Evolutionary conservation across 2,329 filamentous ascomycete species (phyloP), one percentile per base, ranked within the genome.

Genomic region (Juglanconis oblonga): DNA sequence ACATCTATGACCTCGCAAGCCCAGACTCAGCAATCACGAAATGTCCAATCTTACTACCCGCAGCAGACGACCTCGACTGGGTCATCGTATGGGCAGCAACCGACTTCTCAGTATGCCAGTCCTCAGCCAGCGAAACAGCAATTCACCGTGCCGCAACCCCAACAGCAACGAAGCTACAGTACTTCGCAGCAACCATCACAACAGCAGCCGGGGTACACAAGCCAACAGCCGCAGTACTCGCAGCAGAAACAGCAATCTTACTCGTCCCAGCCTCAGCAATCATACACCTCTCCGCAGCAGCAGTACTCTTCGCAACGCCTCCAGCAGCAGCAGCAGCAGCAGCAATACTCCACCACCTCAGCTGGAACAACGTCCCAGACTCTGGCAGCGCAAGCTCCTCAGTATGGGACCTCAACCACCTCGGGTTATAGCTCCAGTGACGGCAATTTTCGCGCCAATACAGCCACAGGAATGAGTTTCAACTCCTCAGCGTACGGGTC

Each of bases 341-440:
- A 14, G 8, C 31, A 9, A 17, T 63, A 63, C 32, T 53, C 58
- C 13, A 64, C 67, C 6, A 65, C 59, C 17, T 65, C 66, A 5
- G 54, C 66, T 17, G 61, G 57, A 10, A 62, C 64, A 8, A 50
- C 63, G 14, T 65, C 70, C 11, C 70, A 68, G 47, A 52, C 65
- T 29, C n/a, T 64, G 17, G 53, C 68, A 6, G 64, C 67, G 14
- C 69, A 68, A 14, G 66, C 70, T 17, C 64, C 68, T 4, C 68
- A 70, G 32, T 71, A 69, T 44, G 58, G 64, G 24, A 9, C 68
- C 17, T 59, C 69, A 29, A 50, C 66, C 29, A 65, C 50, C 40
- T 65, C 59, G 40, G 62, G 24, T 5, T 70, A 68, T 48, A 65
- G 29, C 35, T 36, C 66, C 5, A 45, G 62, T 14, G 67, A 71